A percentile compares a stretch with the other conserved stretches of the same genome.
Evolutionary conservation across 176 grass and related monocot species (phyloP).

Genomic region (Juncus inflexus): DNA sequence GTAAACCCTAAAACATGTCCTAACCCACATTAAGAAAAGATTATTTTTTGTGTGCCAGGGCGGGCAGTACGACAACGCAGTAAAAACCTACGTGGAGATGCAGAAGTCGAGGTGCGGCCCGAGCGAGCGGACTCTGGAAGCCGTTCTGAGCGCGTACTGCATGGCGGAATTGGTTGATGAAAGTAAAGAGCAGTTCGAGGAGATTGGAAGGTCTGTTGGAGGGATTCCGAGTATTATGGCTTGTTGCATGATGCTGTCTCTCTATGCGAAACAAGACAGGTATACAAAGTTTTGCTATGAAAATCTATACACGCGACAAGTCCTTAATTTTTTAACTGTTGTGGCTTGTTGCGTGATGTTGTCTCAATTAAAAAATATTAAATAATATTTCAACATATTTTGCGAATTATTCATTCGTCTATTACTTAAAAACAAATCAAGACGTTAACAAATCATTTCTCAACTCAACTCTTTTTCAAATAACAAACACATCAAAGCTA

Average conservation of each 20-base stretch:
- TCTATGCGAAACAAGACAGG: slow-evolving; percentile 90
- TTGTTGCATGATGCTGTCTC: slow-evolving; percentile 82
- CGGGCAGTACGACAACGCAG: slow-evolving; percentile 59
- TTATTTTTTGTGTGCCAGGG: slow-evolving; percentile 39
- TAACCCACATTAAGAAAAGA: too few species aligned
- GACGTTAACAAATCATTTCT: too few species aligned
- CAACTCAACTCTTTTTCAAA: too few species aligned
- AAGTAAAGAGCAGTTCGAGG: slow-evolving; percentile 94
- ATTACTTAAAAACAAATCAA: too few species aligned
- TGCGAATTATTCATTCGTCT: too few species aligned
- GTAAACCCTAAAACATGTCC: too few species aligned
- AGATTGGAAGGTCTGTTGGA: slow-evolving; percentile 43
- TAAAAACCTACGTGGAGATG: slow-evolving; percentile 90
- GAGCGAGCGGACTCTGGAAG: slow-evolving; percentile 77
- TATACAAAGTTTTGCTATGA: slow-evolving; percentile 25
- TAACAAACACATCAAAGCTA: too few species aligned
- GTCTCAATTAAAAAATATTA: slow-evolving; percentile 6
- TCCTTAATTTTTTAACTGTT: slow-evolving; percentile 57
- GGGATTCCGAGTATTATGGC: slow-evolving; percentile 57
- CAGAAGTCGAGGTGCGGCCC: slow-evolving; percentile 82
- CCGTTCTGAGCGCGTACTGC: slow-evolving; percentile 77
- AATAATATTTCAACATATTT: too few species aligned
- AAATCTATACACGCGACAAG: too few species aligned
- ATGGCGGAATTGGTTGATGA: slow-evolving; percentile 77
- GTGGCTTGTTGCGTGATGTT: slow-evolving; percentile 85